Evolutionary conservation across 495 filamentous ascomycete species (phyloP), one percentile per base, ranked within the genome.

Genomic region (Cudoniella acicularis): DNA sequence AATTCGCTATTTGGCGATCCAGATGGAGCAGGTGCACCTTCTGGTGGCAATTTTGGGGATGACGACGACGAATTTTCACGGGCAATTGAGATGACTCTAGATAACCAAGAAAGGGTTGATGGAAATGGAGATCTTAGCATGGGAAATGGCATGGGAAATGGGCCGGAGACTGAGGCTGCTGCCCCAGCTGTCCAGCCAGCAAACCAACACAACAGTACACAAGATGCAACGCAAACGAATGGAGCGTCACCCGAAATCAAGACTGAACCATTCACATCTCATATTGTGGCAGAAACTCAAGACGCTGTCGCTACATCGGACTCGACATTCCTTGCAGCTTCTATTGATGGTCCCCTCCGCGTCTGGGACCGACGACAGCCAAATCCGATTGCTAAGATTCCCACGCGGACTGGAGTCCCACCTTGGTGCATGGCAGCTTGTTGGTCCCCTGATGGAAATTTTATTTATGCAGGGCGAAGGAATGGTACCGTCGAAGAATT

Each of bases 341-440:
- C 88, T 1, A 89, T 95, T 4, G 89, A 98, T 72, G 94, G 94
- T 45, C 87, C 86, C 1, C 84, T 98, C 55, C 85, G 89, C 22
- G 77, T 98, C 57, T 98, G 94, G 93, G 94, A 98, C 69, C 83
- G 92, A 42, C 83, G 94, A 17, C 80, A 87, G 61, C 82, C 80
- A 11, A 80, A 85, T 54, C 87, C 95, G 2, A 76, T 97, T 11
- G 91, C 95, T 25, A 81, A 84, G 36, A 91, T 97, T 50, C 77
- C 75, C 16, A 87, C 88, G 52, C 76, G 79, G 10, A 78, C 75
- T 21, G 87, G 88, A 52, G 85, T 87, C 6, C 92, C 95, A 2
- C 94, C 92, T 9, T 98, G 95, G 95, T 97, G 92, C 71, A 98
- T 96, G 87, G 90, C 87, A 60, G 91, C 91, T n/a, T 95, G 90